Evolutionary conservation across 176 grass and related monocot species (phyloP).

Genomic region (Lolium multiflorum): DNA sequence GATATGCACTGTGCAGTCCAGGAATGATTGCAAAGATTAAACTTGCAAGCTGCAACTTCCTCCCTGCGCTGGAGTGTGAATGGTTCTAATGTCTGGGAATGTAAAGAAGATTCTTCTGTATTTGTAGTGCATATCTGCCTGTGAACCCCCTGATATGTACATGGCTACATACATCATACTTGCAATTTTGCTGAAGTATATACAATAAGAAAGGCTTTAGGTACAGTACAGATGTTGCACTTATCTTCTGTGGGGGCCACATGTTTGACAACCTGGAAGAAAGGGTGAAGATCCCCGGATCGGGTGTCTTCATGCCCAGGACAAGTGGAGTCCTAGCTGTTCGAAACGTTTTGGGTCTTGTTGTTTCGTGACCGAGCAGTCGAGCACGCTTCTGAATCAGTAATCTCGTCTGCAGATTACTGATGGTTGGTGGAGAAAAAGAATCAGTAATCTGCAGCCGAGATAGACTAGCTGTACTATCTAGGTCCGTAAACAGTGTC

Average conservation of each 20-base stretch:
- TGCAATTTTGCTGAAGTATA: conserved; percentile 31
- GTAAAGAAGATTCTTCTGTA: neutral
- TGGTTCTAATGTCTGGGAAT: neutral
- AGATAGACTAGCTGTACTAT: too few species aligned
- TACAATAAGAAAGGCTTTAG: neutral
- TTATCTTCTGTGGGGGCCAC: conserved; percentile 7
- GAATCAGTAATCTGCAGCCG: too few species aligned
- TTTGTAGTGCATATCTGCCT: neutral
- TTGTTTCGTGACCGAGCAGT: too few species aligned
- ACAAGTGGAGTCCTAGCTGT: neutral
- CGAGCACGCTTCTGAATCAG: too few species aligned
- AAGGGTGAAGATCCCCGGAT: neutral
- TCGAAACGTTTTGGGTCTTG: neutral
- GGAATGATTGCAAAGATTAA: neutral
- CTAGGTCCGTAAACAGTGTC: too few species aligned
- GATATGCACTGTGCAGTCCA: neutral
- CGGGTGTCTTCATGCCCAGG: neutral
- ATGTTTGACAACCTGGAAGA: neutral
- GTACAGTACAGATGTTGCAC: conserved; percentile 14
- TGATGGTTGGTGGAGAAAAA: too few species aligned
- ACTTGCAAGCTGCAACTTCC: neutral
- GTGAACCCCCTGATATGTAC: conserved; percentile 6
- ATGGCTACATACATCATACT: neutral
- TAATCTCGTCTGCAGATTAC: too few species aligned
- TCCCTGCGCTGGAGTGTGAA: neutral